Base-by-base conservation (phyloP, 1,139 yeast species). In the Hyphopichia khmerensis region DNA sequence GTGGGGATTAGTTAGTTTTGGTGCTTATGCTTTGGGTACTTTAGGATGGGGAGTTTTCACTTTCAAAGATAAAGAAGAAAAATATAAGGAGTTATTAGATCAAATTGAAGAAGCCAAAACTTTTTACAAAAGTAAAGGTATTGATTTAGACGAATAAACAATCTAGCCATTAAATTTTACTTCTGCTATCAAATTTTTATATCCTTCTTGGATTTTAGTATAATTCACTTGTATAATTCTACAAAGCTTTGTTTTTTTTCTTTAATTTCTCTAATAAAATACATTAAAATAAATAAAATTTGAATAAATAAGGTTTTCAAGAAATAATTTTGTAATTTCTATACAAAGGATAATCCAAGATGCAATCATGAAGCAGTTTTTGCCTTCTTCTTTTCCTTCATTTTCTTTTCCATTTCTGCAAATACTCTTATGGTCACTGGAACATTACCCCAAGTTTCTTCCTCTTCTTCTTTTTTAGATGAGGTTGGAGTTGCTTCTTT, bases 341-440 rank as follows among this genome's bases (percentile, higher is more conserved):
- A 8, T 7, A 26, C 4, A 9, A 26, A 4, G 29, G 4, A 13
- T 26, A 11, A 11, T 26, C 24, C 24, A 6, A 6, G 5, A 21
- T 26, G 29, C n/a, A 11, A 9, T 11, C 10, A 26, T 9, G 29
- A 26, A 7, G 29, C 4, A 26, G n/a, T 11, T 11, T 21, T 21
- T n/a, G 21, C 14, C 43, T 47, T 49, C 48, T 65, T 72, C 48
- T 65, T 72, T 40, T 68, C 65, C 50, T 82, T 82, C 57, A 85
- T 66, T 55, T 71, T 72, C 67, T 82, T 80, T 62, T 91, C 97
- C 41, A 88, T 80, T 55, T 86, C 86, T 3, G 96, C 89, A 69
- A 91, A 91, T 2, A 82, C 96, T 46, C 80, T 75, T 48, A 91
- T 82, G 29, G 87, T 81, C 13, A 84, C 74, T 13, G 96, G 95